phyloP scores from a whole-genome alignment of 768 basidiomycete genomes.

The Suillus clintonianus region DNA sequence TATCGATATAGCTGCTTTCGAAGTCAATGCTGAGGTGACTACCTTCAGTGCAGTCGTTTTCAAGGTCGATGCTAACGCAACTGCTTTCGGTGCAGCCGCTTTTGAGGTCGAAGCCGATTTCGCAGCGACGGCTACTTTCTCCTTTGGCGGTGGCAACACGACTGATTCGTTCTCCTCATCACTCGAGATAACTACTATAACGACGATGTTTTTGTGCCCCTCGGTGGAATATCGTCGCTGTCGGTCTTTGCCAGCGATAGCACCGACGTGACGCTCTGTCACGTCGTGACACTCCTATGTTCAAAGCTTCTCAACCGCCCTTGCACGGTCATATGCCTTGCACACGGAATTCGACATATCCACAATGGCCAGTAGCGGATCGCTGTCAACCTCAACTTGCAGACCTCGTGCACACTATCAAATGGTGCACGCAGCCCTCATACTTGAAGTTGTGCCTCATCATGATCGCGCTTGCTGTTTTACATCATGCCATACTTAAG shows the following conservation, averaged over 20 bases:
- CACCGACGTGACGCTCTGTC: too few relatives aligned
- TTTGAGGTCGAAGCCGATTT: neutral
- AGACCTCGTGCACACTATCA: too few relatives aligned
- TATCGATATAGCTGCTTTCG: neutral
- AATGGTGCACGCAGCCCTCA: too few relatives aligned
- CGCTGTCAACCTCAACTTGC: too few relatives aligned
- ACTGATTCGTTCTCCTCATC: conserved; percentile 42
- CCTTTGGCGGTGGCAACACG: conserved; percentile 38
- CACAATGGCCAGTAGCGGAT: too few relatives aligned
- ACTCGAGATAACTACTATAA: conserved; percentile 32
- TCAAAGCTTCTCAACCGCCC: too few relatives aligned
- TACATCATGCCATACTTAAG: too few relatives aligned
- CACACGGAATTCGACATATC: too few relatives aligned
- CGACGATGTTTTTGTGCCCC: conserved; percentile 30
- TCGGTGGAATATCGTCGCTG: conserved; percentile 22
- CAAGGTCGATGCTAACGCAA: neutral
- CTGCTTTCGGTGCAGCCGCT: neutral
- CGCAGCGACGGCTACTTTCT: conserved; percentile 35
- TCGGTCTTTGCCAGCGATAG: too few relatives aligned
- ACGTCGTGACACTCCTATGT: neutral
- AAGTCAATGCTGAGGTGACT: neutral
- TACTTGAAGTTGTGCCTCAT: too few relatives aligned
- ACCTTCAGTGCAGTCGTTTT: conserved; percentile 2
- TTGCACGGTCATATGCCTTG: too few relatives aligned
- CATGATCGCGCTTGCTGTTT: too few relatives aligned